Evolutionary conservation across 257 asterid genomes (phyloP), one percentile per base, ranked within the genome.

Genomic region (Solanum dulcamara): DNA sequence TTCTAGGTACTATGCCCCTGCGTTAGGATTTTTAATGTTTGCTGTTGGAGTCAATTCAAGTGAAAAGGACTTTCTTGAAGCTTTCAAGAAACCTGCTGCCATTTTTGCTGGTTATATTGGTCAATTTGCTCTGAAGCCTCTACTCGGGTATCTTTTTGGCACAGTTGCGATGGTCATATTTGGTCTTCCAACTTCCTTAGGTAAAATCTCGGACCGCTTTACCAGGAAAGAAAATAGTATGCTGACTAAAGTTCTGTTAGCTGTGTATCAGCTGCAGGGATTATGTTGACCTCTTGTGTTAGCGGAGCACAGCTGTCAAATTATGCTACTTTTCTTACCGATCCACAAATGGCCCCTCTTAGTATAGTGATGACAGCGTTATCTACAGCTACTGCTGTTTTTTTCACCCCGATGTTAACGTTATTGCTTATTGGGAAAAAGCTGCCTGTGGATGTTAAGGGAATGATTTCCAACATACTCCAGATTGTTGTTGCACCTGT

Each of bases 251-350:
- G 86, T 85, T 88, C 71, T 59, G 35, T 38, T 83, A 32, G 80
- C 87, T 86, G 83, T 85, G 83, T 42, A 57, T 86, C 98, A 96
- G 98, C 93, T 87, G 98, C 90, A 18, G 99, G 99, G 86, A 94
- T 95, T 87, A 92, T 96, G 96, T 91, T 96, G 88, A 92, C 98
- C 72, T 94, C 98, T 28, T 95, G 99, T 77, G 99, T 96, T 82
- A 96, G 98, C 72, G 98, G 99, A 71, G 98, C 99, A 15, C 98
- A 95, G 90, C 98, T 96, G 81, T 96, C 99, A 82, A 95, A 95
- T 83, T 96, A 95, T 24, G 98, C 99, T 18, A 96, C 99, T 55
- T 96, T 92, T 88, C 92, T 95, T 50, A 93, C 99, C 0, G 98
- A 95, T 87, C 98, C 98, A 46, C 83, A 87, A 72, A 93, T 96